Conservation (phyloP, 2,329 filamentous ascomycete genomes). For the Fusarium incarnatum region DNA sequence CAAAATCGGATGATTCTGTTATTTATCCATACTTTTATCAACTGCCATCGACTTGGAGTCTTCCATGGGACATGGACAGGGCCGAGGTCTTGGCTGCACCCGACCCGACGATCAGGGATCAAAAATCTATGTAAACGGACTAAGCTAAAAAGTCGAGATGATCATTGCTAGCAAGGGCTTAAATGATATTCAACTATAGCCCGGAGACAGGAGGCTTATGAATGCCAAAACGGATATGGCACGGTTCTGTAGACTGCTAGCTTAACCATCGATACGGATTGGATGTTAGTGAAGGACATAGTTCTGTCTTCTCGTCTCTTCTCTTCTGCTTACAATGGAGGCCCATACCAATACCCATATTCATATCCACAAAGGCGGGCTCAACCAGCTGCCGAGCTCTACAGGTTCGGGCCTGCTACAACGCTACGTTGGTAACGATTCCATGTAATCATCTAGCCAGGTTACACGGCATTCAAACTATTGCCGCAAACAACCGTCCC, state of each 20-base stretch:
- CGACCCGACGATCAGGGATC: constrained; percentile 23
- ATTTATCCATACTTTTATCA: background rate
- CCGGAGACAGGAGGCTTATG: constrained; percentile 11
- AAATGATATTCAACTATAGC: constrained; percentile 17
- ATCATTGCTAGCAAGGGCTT: constrained; percentile 18
- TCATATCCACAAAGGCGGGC: constrained; percentile 7
- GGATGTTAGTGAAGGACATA: background rate
- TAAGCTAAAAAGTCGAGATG: constrained; percentile 5
- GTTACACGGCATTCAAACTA: constrained; percentile 21
- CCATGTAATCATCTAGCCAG: constrained; percentile 3
- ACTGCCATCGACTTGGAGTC: background rate
- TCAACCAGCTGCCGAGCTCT: constrained; percentile 4
- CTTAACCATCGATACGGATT: background rate
- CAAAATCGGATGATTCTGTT: constrained; percentile 5
- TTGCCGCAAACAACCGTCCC: constrained; percentile 22
- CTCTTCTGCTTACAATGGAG: constrained; percentile 6
- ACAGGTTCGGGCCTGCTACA: background rate
- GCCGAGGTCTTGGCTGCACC: constrained; percentile 16
- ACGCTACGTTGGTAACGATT: background rate
- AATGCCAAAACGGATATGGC: constrained; percentile 4
- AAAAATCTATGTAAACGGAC: constrained; percentile 1
- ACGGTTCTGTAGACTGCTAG: background rate
- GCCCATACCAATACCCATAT: background rate
- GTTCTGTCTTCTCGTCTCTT: background rate
- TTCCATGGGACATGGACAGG: background rate